Base-by-base conservation (phyloP, 805 yeast genomes). In the Candida germanica region DNA sequence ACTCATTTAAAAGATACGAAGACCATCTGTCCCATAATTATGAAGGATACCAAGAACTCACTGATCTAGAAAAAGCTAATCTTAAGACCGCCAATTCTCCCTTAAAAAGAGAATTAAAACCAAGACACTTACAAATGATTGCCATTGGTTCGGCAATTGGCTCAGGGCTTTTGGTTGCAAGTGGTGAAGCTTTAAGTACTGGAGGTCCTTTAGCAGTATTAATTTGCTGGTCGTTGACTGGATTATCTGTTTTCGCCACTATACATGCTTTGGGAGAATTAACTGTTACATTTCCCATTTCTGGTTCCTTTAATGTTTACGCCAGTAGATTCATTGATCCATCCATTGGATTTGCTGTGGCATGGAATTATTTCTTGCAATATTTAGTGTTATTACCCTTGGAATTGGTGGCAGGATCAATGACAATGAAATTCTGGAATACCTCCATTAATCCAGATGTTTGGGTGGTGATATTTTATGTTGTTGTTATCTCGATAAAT, bases 321-420 rank as follows among this genome's bases (percentile, higher is more conserved):
- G 49, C 83, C 66, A 69, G 85, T 75, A 46, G 82, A 68, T 51
- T 70, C 73, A 65, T 80, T 26, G 87, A 81, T 43, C 80, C 81
- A 11, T 76, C 83, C 15, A 66, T 80, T 54, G 87, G 87, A 1
- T 82, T 82, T 51, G 78, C 87, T 31, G 75, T 80, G 54, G 85
- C 84, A 26, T 77, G 83, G 85, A 79, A 79, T 54, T 82, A 82
- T 51, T 76, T 75, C 39, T 56, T 81, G 44, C 83, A 78, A 55
- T 56, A 48, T 24, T 59, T 80, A 15, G 79, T 80, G 32, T 70
- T 79, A 16, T 62, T 80, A 38, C 87, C 88, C 0, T 61, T 80
- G 41, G 88, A 82, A 51, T 62, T 80, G 36, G 77, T 77, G 14
- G 82, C 81, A 15, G 77, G 76, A 15, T 65, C 81, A 17, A 71